Evolutionary conservation across 352 stramenopile species (phyloP).

Genomic region (Globisporangium camurandrum): DNA sequence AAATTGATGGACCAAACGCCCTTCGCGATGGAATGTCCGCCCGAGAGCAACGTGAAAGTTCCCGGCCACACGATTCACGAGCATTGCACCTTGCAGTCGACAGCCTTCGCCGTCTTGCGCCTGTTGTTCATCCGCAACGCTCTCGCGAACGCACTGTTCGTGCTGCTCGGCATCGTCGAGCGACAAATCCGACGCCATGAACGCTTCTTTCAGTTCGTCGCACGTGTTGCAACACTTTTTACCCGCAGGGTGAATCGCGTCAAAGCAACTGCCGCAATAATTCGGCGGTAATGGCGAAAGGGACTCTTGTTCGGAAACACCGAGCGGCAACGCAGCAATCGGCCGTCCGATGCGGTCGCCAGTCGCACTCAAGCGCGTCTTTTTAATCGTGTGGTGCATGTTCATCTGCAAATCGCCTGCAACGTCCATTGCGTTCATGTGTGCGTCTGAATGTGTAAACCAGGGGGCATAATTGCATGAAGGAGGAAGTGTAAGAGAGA

Average conservation of each 20-base stretch:
- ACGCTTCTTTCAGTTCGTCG: conserved; percentile 79
- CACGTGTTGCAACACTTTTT: conserved; percentile 81
- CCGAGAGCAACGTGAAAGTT: conserved; percentile 84
- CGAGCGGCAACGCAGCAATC: conserved; percentile 31
- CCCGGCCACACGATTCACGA: conserved; percentile 78
- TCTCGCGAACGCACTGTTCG: conserved; percentile 74
- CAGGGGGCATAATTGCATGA: not conserved
- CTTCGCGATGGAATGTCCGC: conserved; percentile 73
- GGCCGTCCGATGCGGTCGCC: conserved; percentile 58
- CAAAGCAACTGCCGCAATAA: conserved; percentile 96
- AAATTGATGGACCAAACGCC: conserved; percentile 77
- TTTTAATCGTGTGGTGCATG: conserved; percentile 94
- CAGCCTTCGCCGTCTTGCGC: conserved; percentile 77
- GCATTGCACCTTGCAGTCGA: conserved; percentile 72
- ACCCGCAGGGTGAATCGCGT: conserved; percentile 59
- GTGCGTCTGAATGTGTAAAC: conserved; percentile 75
- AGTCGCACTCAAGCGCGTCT: conserved; percentile 79
- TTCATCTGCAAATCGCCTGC: conserved; percentile 96
- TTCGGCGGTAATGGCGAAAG: conserved; percentile 57
- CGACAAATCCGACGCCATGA: conserved; percentile 60
- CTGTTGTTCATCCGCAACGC: conserved; percentile 46
- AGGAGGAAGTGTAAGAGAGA: not conserved
- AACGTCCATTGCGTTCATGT: conserved; percentile 98
- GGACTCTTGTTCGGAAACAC: too few species aligned
- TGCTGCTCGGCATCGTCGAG: conserved; percentile 72